Base-by-base conservation (phyloP, 1,284 basidiomycete species). In the Fomitopsis palustris region DNA sequence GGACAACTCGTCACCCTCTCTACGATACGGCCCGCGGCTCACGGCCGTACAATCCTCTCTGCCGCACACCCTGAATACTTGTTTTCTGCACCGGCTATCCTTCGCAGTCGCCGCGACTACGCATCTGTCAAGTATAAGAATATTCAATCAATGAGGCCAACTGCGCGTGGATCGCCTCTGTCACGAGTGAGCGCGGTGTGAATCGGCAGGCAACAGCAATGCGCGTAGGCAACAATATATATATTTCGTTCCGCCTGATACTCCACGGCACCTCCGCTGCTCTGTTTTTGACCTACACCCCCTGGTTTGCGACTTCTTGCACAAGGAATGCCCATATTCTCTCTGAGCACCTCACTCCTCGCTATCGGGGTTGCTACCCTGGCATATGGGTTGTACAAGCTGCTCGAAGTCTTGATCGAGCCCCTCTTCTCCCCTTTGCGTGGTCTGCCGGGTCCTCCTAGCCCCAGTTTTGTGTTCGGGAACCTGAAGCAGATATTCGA, bases 401-500 rank as follows among this genome's bases (percentile, higher is more conserved):
- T 66, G 23, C 29, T 54, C 23, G 41, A 51, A 0, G 14, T 56
- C 39, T 5, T 65, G 4, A 45, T 55, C 37, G 62, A 45, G 17
- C 67, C 72, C 23, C 63, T 65, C 23, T 77, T 67, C 2, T 82
- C 82, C 2, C 76, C 81, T 0, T 61, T 85, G 10, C 75, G 77
- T 25, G 61, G 72, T 49, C 66, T 87, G 25, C 83, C 77, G 8
- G 84, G 85, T 0, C 86, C 84, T 0, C 74, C 77, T 42, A 79
- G 66, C 59, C 63, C 73, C 0, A 82, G 79, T 65, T 77, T 75
- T 61, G 62, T 89, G 21, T 85, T 73, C 62, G 87, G 87, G 0
- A 82, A 84, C 64, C 42, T 83, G 56, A 72, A 67, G 53, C 76
- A 82, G 5, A 75, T 86, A 3, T 69, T 69, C 53, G 67, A 75